A percentile compares a stretch with the other conserved stretches of the same genome.
Conservation (phyloP, 495 filamentous ascomycete genomes). For the Xylaria grammica region DNA sequence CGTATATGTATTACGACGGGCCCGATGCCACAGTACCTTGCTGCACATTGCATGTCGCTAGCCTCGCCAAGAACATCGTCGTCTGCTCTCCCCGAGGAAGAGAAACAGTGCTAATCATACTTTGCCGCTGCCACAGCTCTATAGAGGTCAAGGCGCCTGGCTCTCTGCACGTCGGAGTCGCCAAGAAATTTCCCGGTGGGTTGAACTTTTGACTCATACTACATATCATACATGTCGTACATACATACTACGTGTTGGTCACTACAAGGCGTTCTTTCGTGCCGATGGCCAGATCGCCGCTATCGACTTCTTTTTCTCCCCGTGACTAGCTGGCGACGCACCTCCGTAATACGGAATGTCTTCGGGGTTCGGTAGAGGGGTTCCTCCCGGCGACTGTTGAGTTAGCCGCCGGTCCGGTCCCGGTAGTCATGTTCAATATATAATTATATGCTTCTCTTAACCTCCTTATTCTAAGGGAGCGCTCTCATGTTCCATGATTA, state of each 20-base stretch:
- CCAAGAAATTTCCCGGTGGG: constrained; percentile 51
- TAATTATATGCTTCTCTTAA: neutral
- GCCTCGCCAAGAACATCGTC: neutral
- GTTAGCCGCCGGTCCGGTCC: neutral
- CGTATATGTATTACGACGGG: neutral
- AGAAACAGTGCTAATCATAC: constrained; percentile 10
- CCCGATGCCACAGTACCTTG: neutral
- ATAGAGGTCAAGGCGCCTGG: constrained; percentile 36
- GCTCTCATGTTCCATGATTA: neutral
- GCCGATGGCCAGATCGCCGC: neutral
- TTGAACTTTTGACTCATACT: constrained; percentile 17
- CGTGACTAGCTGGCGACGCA: neutral
- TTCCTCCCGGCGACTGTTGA: neutral
- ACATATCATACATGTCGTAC: neutral
- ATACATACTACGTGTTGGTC: neutral
- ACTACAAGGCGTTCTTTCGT: neutral
- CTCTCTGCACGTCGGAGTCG: constrained; percentile 18
- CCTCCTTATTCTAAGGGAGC: neutral
- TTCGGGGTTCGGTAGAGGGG: neutral
- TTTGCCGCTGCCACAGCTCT: constrained; percentile 27
- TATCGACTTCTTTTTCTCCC: neutral
- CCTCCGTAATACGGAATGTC: neutral
- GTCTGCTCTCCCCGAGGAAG: neutral
- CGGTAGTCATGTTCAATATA: neutral
- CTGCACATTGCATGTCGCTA: constrained; percentile 2